phyloP scores from a whole-genome alignment of 345 rosid genomes.

The Pseudoturritis turrita region DNA sequence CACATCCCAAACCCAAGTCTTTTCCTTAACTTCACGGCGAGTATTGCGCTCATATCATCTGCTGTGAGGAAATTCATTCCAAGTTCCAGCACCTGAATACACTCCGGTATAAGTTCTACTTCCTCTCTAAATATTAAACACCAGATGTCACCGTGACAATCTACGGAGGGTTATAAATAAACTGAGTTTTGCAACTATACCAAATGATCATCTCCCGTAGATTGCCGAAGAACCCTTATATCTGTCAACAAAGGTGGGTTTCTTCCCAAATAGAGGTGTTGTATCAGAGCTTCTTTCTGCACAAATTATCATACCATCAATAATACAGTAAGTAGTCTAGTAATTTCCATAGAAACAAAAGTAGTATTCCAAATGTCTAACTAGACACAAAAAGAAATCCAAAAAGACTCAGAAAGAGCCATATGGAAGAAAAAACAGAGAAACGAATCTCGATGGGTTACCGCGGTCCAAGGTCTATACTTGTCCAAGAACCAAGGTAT shows the following conservation, averaged over 20 bases:
- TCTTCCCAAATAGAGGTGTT: constrained; percentile 84
- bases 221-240: constrained; percentile 60
- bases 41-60: constrained; percentile 92
- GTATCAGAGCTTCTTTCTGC: constrained; percentile 76
- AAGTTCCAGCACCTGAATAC: constrained; percentile 74
- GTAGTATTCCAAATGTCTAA: neutral
- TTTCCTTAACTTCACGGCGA: constrained; percentile 78
- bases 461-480: constrained; percentile 98
- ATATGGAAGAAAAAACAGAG: neutral
- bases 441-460: constrained; percentile 25
- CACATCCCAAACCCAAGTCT: constrained; percentile 92
- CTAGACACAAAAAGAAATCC: neutral
- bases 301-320: constrained; percentile 8
- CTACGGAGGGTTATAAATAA: neutral
- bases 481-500: constrained; percentile 95
- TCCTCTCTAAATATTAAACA: neutral
- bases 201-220: constrained; percentile 82
- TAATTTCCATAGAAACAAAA: neutral
- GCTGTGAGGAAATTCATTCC: constrained; percentile 88
- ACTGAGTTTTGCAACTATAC: constrained; percentile 31
- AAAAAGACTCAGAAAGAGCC: neutral
- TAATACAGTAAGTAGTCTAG: neutral
- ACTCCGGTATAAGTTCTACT: constrained; percentile 12
- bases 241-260: constrained; percentile 82
- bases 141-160: neutral